Percentiles rank a stretch among this genome's conserved stretches.
Conservation (phyloP, 306 rosid genomes). For the Pterocarpus macrocarpus region DNA sequence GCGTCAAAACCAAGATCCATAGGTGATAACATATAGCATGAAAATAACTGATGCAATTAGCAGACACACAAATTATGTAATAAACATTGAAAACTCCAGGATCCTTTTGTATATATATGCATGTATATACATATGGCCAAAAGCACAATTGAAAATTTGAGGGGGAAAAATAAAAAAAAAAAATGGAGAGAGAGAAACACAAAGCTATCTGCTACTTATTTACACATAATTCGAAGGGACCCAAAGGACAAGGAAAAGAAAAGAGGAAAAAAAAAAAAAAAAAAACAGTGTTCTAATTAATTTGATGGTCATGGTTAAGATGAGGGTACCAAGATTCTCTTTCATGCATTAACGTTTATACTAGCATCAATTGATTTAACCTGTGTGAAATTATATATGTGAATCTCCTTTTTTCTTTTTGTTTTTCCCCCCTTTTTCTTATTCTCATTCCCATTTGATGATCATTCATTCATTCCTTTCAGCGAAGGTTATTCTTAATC, state of each 20-base stretch:
- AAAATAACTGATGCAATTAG: conserved; percentile 2
- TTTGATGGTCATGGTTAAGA: conserved; percentile 62
- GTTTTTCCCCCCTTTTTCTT: not conserved
- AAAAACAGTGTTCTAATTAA: conserved; percentile 50
- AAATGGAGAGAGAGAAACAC: not conserved
- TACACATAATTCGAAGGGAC: conserved; percentile 64
- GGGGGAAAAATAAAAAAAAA: not conserved
- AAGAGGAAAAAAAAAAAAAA: not conserved
- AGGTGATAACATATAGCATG: not conserved
- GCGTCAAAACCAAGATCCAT: conserved; percentile 38
- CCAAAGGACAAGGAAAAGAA: conserved; percentile 2
- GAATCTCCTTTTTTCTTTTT: conserved; percentile 24
- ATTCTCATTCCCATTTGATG: not conserved
- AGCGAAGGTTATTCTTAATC: conserved; percentile 50
- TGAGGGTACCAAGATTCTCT: conserved; percentile 56
- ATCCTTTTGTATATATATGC: conserved; percentile 38
- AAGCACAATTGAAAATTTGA: conserved; percentile 34
- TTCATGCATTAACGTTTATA: conserved; percentile 56
- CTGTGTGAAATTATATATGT: conserved; percentile 29
- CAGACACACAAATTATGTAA: conserved; percentile 26
- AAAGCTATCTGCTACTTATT: conserved; percentile 58
- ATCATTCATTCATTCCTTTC: not conserved
- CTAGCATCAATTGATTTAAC: conserved; percentile 21
- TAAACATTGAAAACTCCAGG: conserved; percentile 37
- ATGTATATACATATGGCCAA: conserved; percentile 38